A percentile compares a stretch with the other conserved stretches of the same genome.
Evolutionary conservation across 352 stramenopile genomes (phyloP).

Genomic region (Globisporangium yorkense): DNA sequence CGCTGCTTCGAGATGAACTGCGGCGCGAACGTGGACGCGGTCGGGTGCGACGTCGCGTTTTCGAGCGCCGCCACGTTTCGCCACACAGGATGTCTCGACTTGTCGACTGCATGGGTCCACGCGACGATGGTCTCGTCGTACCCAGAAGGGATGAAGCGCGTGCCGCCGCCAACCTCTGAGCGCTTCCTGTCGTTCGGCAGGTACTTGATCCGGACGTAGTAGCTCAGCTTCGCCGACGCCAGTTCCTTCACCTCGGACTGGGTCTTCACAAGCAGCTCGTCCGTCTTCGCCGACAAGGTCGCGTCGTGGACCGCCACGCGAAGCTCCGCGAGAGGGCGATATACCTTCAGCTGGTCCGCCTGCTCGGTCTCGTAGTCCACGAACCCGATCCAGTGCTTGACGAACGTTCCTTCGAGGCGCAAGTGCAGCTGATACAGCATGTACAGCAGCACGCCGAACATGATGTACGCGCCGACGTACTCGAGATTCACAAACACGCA

Average conservation of each 20-base stretch:
- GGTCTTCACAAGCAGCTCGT: slow-evolving; percentile 51
- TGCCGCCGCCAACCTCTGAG: slow-evolving; percentile 30
- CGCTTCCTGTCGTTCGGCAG: slow-evolving; percentile 67
- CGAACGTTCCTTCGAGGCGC: slow-evolving; percentile 57
- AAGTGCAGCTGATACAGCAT: slow-evolving; percentile 76
- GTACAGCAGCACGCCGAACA: slow-evolving; percentile 54
- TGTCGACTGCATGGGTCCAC: slow-evolving; percentile 67
- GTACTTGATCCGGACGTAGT: slow-evolving; percentile 76
- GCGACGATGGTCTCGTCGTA: slow-evolving; percentile 66
- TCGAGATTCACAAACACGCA: slow-evolving; percentile 74
- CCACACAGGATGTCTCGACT: slow-evolving; percentile 32
- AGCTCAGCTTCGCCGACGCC: slow-evolving; percentile 48
- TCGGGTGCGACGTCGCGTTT: slow-evolving; percentile 6
- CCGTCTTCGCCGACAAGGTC: slow-evolving; percentile 37
- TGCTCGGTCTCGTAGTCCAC: slow-evolving; percentile 69
- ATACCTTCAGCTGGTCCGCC: slow-evolving; percentile 64
- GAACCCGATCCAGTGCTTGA: slow-evolving; percentile 73
- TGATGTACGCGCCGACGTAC: slow-evolving; percentile 63
- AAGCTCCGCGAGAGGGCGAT: slow-evolving; percentile 66
- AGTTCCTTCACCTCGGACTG: slow-evolving; percentile 60
- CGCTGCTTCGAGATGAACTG: slow-evolving; percentile 36
- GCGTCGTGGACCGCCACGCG: slow-evolving; percentile 73
- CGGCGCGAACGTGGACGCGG: slow-evolving; percentile 17
- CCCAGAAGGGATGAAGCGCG: slow-evolving; percentile 57
- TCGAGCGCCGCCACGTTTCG: slow-evolving; percentile 20